Conservation (phyloP, 768 basidiomycete genomes). For the Rhodotorula diobovata region DNA sequence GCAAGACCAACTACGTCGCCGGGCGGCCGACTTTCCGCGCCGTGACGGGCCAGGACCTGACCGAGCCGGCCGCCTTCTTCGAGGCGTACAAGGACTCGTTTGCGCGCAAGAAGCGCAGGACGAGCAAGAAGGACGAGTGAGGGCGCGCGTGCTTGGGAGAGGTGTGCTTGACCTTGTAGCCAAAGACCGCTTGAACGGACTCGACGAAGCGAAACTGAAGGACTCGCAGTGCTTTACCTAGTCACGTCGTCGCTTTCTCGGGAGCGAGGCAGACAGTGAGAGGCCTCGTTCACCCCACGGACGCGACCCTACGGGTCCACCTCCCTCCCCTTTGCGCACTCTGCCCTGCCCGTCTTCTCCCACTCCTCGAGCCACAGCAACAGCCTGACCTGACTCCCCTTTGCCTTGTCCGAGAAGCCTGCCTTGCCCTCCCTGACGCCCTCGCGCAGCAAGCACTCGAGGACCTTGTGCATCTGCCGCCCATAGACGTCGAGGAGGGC, state of each 20-base stretch:
- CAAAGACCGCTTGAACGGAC: too few species aligned
- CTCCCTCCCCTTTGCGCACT: constrained; percentile 2
- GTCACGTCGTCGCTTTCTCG: background rate
- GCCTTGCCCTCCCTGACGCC: constrained; percentile 36
- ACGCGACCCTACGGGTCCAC: constrained; percentile 10
- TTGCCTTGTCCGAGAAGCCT: constrained; percentile 33
- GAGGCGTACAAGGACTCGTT: background rate
- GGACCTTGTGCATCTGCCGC: constrained; percentile 34
- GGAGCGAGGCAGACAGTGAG: too few species aligned
- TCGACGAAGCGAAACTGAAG: background rate
- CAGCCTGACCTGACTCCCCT: constrained; percentile 27
- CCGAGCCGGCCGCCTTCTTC: constrained; percentile 1
- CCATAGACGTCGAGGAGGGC: constrained; percentile 32
- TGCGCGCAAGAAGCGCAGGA: background rate
- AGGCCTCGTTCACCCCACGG: background rate
- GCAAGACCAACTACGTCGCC: constrained; percentile 17
- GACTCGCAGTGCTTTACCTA: background rate
- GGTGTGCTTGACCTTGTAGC: background rate
- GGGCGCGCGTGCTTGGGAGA: background rate
- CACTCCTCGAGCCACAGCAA: constrained; percentile 36
- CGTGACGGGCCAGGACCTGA: constrained; percentile 5
- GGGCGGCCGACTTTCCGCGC: background rate
- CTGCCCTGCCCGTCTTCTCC: constrained; percentile 23
- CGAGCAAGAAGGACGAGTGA: background rate
- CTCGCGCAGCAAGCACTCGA: constrained; percentile 33